Evolutionary conservation across 2,329 filamentous ascomycete species (phyloP).

Genomic region (Claviceps pusilla): DNA sequence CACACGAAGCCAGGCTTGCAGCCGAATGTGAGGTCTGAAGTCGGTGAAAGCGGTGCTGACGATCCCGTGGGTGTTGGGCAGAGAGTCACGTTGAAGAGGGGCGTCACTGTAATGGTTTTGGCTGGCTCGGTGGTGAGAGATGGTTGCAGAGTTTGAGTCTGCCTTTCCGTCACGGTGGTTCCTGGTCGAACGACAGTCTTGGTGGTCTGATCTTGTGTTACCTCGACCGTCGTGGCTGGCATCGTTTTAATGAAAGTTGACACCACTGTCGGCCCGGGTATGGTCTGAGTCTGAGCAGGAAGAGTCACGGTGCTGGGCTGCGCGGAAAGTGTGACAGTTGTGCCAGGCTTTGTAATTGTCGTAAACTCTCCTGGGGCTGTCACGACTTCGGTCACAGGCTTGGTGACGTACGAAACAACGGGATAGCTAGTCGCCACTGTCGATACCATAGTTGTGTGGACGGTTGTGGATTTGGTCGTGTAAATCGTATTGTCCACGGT

Average conservation of each 20-base stretch:
- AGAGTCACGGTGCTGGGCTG: constrained; percentile 13
- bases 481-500: constrained; percentile 7
- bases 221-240: constrained; percentile 6
- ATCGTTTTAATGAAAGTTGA: constrained; percentile 5
- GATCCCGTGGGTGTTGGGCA: constrained; percentile 31
- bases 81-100: constrained; percentile 18
- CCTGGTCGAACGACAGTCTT: constrained; percentile 18
- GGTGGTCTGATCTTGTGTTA: constrained; percentile 11
- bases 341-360: constrained; percentile 1
- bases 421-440: constrained; percentile 8
- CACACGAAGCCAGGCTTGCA: constrained; percentile 39
- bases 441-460: constrained; percentile 5
- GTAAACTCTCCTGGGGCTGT: constrained; percentile 4
- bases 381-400: constrained; percentile 2
- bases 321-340: constrained; percentile 13
- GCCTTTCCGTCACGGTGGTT: constrained; percentile 17
- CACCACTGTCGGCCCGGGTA: constrained; percentile 5
- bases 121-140: constrained; percentile 16
- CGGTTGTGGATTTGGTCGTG: constrained; percentile 6
- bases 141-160: constrained; percentile 14
- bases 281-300: constrained; percentile 11
- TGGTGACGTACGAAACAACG: constrained; percentile 6
- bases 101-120: constrained; percentile 15
- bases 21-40: constrained; percentile 35
- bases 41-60: constrained; percentile 16